These are phyloP conservation scores for Macrolepiota dolichaula DNA, from an alignment of 768 basidiomycete species.

Conservation along the genomic window DNA sequence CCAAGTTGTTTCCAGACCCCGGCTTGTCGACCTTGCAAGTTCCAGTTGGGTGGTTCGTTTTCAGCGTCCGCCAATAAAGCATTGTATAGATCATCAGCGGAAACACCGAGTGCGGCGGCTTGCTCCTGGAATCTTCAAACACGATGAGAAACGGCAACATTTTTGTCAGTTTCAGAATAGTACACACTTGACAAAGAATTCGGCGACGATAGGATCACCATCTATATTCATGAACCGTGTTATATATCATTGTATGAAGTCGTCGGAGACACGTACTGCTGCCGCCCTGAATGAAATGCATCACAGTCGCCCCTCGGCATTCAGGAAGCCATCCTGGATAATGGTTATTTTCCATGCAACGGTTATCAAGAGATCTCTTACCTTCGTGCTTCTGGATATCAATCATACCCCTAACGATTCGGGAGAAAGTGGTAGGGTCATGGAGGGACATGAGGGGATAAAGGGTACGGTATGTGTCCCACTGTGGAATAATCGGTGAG, in stretches of 20 bases:
- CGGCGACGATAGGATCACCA: constrained; percentile 59
- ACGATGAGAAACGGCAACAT: neutral
- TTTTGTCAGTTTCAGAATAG: neutral
- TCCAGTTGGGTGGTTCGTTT: constrained; percentile 54
- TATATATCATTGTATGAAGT: neutral
- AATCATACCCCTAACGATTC: constrained; percentile 62
- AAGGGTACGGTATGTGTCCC: constrained; percentile 65
- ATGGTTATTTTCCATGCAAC: neutral
- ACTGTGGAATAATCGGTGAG: constrained; percentile 28
- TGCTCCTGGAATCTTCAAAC: constrained; percentile 45
- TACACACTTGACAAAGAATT: constrained; percentile 61
- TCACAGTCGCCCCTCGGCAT: constrained; percentile 52
- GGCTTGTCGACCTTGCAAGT: constrained; percentile 58
- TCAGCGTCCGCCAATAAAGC: constrained; percentile 61
- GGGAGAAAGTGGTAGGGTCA: constrained; percentile 55
- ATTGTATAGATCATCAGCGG: constrained; percentile 45
- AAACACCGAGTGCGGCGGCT: constrained; percentile 44
- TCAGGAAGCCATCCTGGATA: constrained; percentile 61
- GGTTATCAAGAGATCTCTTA: constrained; percentile 11
- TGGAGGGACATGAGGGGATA: constrained; percentile 64
- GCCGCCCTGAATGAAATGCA: constrained; percentile 56
- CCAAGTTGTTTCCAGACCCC: constrained; percentile 54
- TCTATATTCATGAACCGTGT: constrained; percentile 29
- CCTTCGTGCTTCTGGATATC: constrained; percentile 68
- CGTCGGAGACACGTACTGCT: constrained; percentile 36